phyloP scores from a whole-genome alignment of 495 filamentous ascomycete genomes.

The Cryomyces minteri region DNA sequence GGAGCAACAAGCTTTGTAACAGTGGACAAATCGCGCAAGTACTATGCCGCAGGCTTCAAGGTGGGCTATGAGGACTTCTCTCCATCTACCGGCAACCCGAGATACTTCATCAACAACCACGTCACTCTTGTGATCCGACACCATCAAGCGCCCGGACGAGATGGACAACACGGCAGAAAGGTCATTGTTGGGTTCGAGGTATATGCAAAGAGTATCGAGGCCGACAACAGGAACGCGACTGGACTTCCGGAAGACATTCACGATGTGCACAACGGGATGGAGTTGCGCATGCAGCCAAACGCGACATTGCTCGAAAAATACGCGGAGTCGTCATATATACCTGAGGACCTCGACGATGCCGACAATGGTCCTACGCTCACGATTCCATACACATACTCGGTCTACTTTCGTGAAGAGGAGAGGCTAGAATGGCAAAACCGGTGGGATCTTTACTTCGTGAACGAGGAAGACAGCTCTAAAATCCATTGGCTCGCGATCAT shows the following conservation, averaged over 20 bases:
- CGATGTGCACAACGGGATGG: slow-evolving; percentile 40
- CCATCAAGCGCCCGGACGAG: slow-evolving; percentile 50
- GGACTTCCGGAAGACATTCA: slow-evolving; percentile 53
- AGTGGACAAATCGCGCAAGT: slow-evolving; percentile 71
- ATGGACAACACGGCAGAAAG: slow-evolving; percentile 53
- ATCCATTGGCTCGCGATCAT: slow-evolving; percentile 89
- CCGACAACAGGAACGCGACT: slow-evolving; percentile 34
- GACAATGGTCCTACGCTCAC: slow-evolving; percentile 40
- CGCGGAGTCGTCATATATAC: slow-evolving; percentile 37
- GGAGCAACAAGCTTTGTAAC: slow-evolving; percentile 89
- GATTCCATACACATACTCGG: slow-evolving; percentile 81
- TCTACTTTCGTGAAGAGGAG: slow-evolving; percentile 78
- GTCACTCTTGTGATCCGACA: slow-evolving; percentile 77
- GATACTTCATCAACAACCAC: slow-evolving; percentile 80
- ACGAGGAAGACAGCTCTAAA: slow-evolving; percentile 67
- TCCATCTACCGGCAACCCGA: slow-evolving; percentile 33
- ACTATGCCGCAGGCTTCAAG: slow-evolving; percentile 94
- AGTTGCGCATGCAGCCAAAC: slow-evolving; percentile 48
- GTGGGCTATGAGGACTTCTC: slow-evolving; percentile 61
- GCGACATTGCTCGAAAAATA: slow-evolving; percentile 34
- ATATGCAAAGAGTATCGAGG: slow-evolving; percentile 69
- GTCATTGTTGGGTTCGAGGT: slow-evolving; percentile 87
- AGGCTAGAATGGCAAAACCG: slow-evolving; percentile 69
- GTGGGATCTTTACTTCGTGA: slow-evolving; percentile 89
- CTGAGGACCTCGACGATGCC: slow-evolving; percentile 26